These are phyloP conservation scores for Coelastrella sp. DNA, from an alignment of 139 green algal genomes.

Conservation along the genomic window DNA sequence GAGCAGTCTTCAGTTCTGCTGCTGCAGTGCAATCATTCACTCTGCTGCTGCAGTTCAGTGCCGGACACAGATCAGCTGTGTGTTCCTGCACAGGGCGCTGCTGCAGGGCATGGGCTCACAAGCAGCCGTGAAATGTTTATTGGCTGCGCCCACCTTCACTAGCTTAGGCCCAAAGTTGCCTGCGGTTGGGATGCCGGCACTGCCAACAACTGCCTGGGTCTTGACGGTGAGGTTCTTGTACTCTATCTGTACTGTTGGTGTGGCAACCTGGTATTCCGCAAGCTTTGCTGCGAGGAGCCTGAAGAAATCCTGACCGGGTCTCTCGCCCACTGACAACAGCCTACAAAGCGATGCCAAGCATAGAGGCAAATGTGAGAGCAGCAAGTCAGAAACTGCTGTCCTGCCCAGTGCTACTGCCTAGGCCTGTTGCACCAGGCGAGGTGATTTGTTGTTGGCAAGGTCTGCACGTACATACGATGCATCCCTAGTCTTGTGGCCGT, in stretches of 20 bases:
- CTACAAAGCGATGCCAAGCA: background rate
- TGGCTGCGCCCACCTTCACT: conserved; percentile 53
- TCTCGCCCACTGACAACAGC: conserved; percentile 20
- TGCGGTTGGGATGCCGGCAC: conserved; percentile 67
- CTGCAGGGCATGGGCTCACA: background rate
- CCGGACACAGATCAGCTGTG: too few relatives aligned
- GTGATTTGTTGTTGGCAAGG: too few relatives aligned
- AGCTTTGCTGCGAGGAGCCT: conserved; percentile 35
- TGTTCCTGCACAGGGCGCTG: too few relatives aligned
- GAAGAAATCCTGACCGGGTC: conserved; percentile 42
- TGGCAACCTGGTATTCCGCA: conserved; percentile 33
- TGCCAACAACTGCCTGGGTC: conserved; percentile 78
- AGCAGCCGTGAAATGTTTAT: background rate
- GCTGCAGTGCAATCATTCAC: background rate
- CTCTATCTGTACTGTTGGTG: conserved; percentile 69
- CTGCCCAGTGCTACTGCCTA: too few relatives aligned
- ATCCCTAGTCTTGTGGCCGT: background rate
- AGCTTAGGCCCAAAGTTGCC: conserved; percentile 61
- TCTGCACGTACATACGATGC: background rate
- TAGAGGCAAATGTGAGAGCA: background rate
- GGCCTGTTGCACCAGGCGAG: too few relatives aligned
- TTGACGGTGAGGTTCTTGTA: conserved; percentile 74
- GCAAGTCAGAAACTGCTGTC: background rate
- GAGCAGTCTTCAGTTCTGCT: background rate
- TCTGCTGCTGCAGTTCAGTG: background rate